Evolutionary conservation across 1,284 basidiomycete genomes (phyloP), one percentile per base, ranked within the genome.

Genomic region (Microbotryum saponariae): DNA sequence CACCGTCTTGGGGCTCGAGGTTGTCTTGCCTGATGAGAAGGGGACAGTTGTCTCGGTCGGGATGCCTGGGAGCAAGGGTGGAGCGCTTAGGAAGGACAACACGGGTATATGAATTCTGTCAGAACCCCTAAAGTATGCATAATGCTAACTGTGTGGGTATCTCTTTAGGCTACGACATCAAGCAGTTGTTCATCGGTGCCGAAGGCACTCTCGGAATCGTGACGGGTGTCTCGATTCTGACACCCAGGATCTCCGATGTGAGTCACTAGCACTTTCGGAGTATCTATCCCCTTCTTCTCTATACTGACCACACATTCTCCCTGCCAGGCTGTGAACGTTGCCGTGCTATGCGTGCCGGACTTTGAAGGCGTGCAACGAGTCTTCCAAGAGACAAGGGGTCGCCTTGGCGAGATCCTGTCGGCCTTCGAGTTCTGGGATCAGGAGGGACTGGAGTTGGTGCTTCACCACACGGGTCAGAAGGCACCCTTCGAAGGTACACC

Each of bases 381-480:
- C 45, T 82, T 80, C 70, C 75, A 74, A n/a, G 78, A 80, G 65
- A 79, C 80, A 48, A 79, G 81, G 74, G 79, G 80, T 29, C 84
- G 91, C 70, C 80, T 97, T 8, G 92, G 89, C 7, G 96, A 99
- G 78, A 96, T 99, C 65, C 82, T 99, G 25, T 96, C 91, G 1
- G 96, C 96, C 0, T 98, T 98, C 74, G 96, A 99, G 76, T 97
- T 89, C 77, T 90, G 96, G 63, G 96, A 99, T 75, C 82, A 89
- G 61, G 84, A 85, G 16, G 83, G 89, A 4, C 94, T 94, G 75
- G 84, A 93, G 56, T 80, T 97, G 51, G 89, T 90, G 14, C 71
- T 74, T 54, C 68, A 71, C 33, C 74, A 77, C 62, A 70, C 72
- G 5, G 70, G 68, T 4, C 64, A 66, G n/a, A 87, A 73, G 83